Evolutionary conservation across 805 yeast species (phyloP).

Genomic region (Zygotorulaspora chibaensis): DNA sequence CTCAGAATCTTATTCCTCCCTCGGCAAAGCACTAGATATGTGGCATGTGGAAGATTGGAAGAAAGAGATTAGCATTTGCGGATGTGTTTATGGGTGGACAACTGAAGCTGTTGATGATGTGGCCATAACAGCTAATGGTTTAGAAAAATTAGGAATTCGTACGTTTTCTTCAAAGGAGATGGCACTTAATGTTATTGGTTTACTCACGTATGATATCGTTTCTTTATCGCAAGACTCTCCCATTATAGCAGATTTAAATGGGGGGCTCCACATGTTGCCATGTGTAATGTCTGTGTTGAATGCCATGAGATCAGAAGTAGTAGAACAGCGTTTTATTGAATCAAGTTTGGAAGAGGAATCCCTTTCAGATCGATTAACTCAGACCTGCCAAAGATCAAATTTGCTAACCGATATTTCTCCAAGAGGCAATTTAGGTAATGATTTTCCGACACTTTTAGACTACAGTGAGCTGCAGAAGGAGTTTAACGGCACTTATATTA

Average conservation of each 20-base stretch:
- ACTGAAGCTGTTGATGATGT: conserved; percentile 58
- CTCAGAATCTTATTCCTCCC: conserved; percentile 79
- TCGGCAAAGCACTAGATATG: conserved; percentile 81
- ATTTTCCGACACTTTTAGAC: conserved; percentile 67
- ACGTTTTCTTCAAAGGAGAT: conserved; percentile 94
- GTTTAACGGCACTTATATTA: conserved; percentile 46
- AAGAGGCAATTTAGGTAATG: conserved; percentile 74
- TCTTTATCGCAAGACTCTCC: conserved; percentile 82
- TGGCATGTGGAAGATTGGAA: conserved; percentile 90
- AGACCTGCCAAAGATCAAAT: not conserved
- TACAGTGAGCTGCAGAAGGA: conserved; percentile 54
- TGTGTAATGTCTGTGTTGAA: conserved; percentile 52
- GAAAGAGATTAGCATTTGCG: conserved; percentile 73
- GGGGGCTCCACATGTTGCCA: conserved; percentile 86
- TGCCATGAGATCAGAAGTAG: conserved; percentile 75
- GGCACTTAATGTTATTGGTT: conserved; percentile 92
- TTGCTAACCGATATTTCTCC: conserved; percentile 48
- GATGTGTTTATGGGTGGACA: conserved; percentile 91
- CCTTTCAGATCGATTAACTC: not conserved
- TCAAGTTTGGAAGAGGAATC: conserved; percentile 2
- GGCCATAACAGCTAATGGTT: conserved; percentile 83
- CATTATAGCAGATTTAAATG: conserved; percentile 89
- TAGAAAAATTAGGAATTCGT: conserved; percentile 83
- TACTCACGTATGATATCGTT: conserved; percentile 73
- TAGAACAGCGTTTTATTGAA: conserved; percentile 71